phyloP scores from a whole-genome alignment of 1,284 basidiomycete genomes.

The Puccinia polysora region DNA sequence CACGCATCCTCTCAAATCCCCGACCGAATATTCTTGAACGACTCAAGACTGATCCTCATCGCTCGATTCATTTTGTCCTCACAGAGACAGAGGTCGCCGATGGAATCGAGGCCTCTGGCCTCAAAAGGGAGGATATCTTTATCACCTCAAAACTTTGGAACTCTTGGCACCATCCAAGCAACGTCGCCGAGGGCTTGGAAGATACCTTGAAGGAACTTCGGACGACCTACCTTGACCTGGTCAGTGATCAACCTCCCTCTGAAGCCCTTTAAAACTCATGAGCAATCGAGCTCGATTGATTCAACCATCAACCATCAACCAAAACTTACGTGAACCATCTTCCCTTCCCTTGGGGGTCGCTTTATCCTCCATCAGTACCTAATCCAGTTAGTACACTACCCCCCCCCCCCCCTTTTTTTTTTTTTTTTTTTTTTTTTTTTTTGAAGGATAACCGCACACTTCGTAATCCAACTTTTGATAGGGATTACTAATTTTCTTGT shows the following conservation, averaged over 20 bases:
- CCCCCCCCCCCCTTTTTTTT: no score
- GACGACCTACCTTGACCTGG: conserved; percentile 54
- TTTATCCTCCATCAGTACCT: no score
- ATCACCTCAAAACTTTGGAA: conserved; percentile 55
- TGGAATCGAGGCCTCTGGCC: conserved; percentile 55
- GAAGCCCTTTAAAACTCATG: no score
- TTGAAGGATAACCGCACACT: not conserved
- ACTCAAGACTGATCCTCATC: no score
- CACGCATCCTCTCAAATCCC: no score
- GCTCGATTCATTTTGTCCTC: not conserved
- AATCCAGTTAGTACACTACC: conserved; percentile 30
- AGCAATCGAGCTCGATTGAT: no score
- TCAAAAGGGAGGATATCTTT: conserved; percentile 57
- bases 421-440: not conserved
- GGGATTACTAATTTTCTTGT: no score
- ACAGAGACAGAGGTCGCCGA: conserved; percentile 55
- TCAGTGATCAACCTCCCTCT: conserved; percentile 44
- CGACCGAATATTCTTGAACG: no score
- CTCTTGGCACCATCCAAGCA: conserved; percentile 51
- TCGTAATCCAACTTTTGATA: not conserved
- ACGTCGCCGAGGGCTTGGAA: conserved; percentile 53
- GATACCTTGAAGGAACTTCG: conserved; percentile 54
- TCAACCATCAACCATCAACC: not conserved
- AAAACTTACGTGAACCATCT: not conserved
- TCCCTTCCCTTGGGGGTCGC: not conserved